Conservation (phyloP, 495 filamentous ascomycete genomes). For the Cudoniella acicularis region DNA sequence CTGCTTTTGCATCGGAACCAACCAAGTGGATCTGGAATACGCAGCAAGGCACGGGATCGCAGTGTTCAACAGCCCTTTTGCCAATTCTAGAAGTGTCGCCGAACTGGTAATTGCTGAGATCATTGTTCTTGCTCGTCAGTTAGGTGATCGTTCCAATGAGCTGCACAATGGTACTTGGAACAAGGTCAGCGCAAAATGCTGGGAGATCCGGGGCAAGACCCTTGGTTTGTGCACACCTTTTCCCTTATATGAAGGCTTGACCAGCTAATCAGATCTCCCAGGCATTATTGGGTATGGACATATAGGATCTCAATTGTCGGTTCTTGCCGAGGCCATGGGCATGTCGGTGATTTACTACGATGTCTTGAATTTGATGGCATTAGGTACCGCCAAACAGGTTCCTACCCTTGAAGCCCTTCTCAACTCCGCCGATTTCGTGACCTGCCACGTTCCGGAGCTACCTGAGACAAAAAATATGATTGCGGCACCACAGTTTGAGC, state of each 20-base stretch:
- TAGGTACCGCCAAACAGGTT: slow-evolving; percentile 84
- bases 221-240: slow-evolving; percentile 74
- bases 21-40: slow-evolving; percentile 93
- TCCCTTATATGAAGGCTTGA: too few species aligned
- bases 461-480: slow-evolving; percentile 93
- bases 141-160: slow-evolving; percentile 90
- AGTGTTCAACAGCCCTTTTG: slow-evolving; percentile 99
- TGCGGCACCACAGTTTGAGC: slow-evolving; percentile 64
- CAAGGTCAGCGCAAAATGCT: slow-evolving; percentile 92
- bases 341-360: slow-evolving; percentile 98
- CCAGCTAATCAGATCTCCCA: slow-evolving; percentile 30
- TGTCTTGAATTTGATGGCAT: slow-evolving; percentile 83
- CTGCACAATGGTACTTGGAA: slow-evolving; percentile 97
- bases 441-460: slow-evolving; percentile 89
- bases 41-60: slow-evolving; percentile 90
- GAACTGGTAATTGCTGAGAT: slow-evolving; percentile 95
- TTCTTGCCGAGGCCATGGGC: slow-evolving; percentile 94
- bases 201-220: slow-evolving; percentile 98
- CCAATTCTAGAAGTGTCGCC: slow-evolving; percentile 94
- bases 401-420: slow-evolving; percentile 72
- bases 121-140: slow-evolving; percentile 83
- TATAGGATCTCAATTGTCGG: slow-evolving; percentile 94
- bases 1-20: slow-evolving; percentile 99
- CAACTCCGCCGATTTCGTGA: slow-evolving; percentile 81
- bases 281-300: slow-evolving; percentile 97